Percentiles rank a stretch among this genome's conserved stretches.
These are phyloP conservation scores for Apiospora rasikravindrae DNA, from an alignment of 2,329 filamentous ascomycete species.

Conservation along the genomic window DNA sequence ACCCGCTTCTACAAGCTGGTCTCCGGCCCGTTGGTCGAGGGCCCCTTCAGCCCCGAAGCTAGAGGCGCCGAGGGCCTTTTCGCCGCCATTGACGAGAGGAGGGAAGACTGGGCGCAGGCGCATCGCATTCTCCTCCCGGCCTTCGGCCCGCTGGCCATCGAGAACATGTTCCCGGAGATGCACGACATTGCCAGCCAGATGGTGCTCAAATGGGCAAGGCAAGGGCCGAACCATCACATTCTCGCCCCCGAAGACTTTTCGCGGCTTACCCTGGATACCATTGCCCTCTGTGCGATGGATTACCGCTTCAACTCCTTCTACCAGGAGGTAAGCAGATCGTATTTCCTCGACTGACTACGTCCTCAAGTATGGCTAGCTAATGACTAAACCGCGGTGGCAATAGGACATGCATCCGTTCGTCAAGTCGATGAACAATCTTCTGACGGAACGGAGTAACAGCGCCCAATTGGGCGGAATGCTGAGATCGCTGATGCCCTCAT, in stretches of 20 bases:
- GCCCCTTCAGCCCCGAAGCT: constrained; percentile 53
- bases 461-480: constrained; percentile 29
- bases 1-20: constrained; percentile 66
- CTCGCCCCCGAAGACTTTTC: constrained; percentile 64
- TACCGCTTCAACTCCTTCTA: constrained; percentile 66
- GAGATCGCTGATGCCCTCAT: constrained; percentile 26
- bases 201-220: constrained; percentile 59
- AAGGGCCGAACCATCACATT: constrained; percentile 50
- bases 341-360: neutral
- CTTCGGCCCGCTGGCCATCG: constrained; percentile 58
- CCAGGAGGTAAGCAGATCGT: constrained; percentile 40
- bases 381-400: neutral
- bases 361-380: neutral
- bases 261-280: constrained; percentile 64
- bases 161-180: constrained; percentile 60
- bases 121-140: constrained; percentile 58
- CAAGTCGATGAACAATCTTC: constrained; percentile 54
- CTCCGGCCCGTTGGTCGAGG: constrained; percentile 46
- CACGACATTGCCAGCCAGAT: constrained; percentile 58
- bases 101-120: constrained; percentile 56
- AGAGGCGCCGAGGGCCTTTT: constrained; percentile 45
- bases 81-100: constrained; percentile 34
- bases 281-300: constrained; percentile 64
- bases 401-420: constrained; percentile 60
- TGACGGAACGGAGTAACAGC: constrained; percentile 50